Percentiles rank a stretch among this genome's conserved stretches.
These are phyloP conservation scores for Acanthochlamys bracteata DNA, from an alignment of 106 monocot genomes.

Conservation along the genomic window DNA sequence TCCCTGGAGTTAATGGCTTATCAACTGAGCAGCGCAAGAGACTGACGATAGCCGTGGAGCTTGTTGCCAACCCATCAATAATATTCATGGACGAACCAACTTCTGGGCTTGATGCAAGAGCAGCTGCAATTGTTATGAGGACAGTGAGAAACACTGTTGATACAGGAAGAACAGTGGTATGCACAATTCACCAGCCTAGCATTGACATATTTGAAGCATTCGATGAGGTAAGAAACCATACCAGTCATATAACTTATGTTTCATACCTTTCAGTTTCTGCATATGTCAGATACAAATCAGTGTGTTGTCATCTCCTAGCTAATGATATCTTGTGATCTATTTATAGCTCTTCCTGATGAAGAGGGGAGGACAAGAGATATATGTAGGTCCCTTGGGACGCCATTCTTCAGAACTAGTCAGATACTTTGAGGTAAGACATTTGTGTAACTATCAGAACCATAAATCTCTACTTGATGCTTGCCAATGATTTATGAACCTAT, in stretches of 20 bases:
- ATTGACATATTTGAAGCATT: slow-evolving; percentile 41
- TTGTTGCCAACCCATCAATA: slow-evolving; percentile 37
- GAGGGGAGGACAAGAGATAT: slow-evolving; percentile 56
- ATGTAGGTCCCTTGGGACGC: slow-evolving; percentile 56
- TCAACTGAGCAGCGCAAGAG: slow-evolving; percentile 45
- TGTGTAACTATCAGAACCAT: too few species aligned
- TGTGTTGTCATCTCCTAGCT: too few species aligned
- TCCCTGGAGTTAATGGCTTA: slow-evolving; percentile 35
- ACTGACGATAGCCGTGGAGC: slow-evolving; percentile 39
- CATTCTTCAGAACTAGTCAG: slow-evolving; percentile 43
- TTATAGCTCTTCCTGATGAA: slow-evolving; percentile 24
- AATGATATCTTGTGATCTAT: too few species aligned
- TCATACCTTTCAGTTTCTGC: too few species aligned
- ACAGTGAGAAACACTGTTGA: slow-evolving; percentile 43
- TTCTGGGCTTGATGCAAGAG: slow-evolving; percentile 39
- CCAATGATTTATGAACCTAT: too few species aligned
- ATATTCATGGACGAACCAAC: slow-evolving; percentile 47
- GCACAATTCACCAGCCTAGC: slow-evolving; percentile 44
- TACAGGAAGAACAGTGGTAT: slow-evolving; percentile 38
- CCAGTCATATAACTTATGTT: too few species aligned
- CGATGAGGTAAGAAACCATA: too few species aligned
- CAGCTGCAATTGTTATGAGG: slow-evolving; percentile 42
- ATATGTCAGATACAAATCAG: too few species aligned
- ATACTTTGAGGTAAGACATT: slow-evolving; percentile 60
- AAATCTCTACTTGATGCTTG: too few species aligned